These are phyloP conservation scores for Spathaspora sp. DNA, from an alignment of 805 yeast species.

Conservation along the genomic window DNA sequence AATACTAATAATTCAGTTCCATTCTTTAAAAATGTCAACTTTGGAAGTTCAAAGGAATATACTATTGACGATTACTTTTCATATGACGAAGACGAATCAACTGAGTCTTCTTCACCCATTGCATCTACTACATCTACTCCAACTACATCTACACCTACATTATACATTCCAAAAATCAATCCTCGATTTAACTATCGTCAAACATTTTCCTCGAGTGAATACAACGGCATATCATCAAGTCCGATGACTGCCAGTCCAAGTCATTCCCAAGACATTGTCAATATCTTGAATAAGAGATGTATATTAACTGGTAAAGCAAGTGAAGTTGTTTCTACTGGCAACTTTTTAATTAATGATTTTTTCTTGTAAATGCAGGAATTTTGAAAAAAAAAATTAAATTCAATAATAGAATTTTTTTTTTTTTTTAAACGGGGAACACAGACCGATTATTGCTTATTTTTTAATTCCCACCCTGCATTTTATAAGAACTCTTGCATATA, in stretches of 20 bases:
- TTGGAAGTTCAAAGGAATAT: conserved; percentile 21
- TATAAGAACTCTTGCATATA: background rate
- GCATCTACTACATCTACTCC: conserved; percentile 8
- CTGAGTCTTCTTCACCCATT: background rate
- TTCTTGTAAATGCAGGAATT: conserved; percentile 25
- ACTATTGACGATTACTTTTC: conserved; percentile 33
- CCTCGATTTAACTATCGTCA: conserved; percentile 6
- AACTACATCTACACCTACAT: conserved; percentile 4
- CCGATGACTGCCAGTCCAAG: background rate
- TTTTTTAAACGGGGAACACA: background rate
- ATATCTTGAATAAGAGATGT: conserved; percentile 32
- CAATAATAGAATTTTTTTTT: background rate
- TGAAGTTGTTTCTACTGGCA: conserved; percentile 42
- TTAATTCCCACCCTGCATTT: background rate
- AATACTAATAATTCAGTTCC: conserved; percentile 19
- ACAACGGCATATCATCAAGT: conserved; percentile 18
- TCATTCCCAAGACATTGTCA: conserved; percentile 21
- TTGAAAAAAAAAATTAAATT: background rate
- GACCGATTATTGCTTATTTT: background rate
- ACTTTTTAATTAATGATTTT: conserved; percentile 40
- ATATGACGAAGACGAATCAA: conserved; percentile 23
- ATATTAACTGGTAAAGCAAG: conserved; percentile 39
- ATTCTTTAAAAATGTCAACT: conserved; percentile 35
- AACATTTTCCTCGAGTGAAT: conserved; percentile 2
- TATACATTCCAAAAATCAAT: conserved; percentile 9